A percentile compares a stretch with the other conserved stretches of the same genome.
These are phyloP conservation scores for Leccinum subrobustum DNA, from an alignment of 1,284 basidiomycete genomes.

Conservation along the genomic window DNA sequence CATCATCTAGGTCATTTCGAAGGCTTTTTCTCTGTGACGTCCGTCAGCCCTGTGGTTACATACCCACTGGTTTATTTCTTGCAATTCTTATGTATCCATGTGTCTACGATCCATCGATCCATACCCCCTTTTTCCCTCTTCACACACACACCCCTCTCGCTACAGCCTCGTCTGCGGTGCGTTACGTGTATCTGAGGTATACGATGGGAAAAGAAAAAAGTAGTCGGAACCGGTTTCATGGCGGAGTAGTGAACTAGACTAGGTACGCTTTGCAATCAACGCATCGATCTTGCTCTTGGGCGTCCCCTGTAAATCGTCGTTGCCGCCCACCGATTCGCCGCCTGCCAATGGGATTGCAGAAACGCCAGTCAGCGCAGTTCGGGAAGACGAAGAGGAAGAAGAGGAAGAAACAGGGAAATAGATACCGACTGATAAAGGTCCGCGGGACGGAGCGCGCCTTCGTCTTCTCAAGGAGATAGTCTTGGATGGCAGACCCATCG, in stretches of 20 bases:
- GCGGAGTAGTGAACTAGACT: background rate
- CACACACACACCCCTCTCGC: background rate
- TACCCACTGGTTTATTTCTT: background rate
- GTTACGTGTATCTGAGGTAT: slow-evolving; percentile 9
- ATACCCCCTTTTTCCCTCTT: background rate
- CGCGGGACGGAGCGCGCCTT: slow-evolving; percentile 28
- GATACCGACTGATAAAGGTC: slow-evolving; percentile 28
- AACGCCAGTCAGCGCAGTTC: background rate
- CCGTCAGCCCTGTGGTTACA: background rate
- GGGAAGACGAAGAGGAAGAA: background rate
- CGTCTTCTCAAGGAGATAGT: slow-evolving; percentile 24
- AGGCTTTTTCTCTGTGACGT: background rate
- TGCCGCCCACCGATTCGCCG: slow-evolving; percentile 27
- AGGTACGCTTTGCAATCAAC: slow-evolving; percentile 15
- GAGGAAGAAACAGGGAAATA: background rate
- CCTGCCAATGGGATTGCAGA: slow-evolving; percentile 7
- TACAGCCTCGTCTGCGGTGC: slow-evolving; percentile 2
- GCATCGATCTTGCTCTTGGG: slow-evolving; percentile 5
- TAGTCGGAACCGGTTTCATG: background rate
- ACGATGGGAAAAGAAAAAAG: background rate
- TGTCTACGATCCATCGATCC: background rate
- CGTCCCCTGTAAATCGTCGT: slow-evolving; percentile 16
- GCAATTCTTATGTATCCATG: background rate
- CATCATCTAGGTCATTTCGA: background rate
- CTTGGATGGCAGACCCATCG: slow-evolving; percentile 21